Evolutionary conservation across 139 green algal species (phyloP).

Genomic region (Micractinium sp.): DNA sequence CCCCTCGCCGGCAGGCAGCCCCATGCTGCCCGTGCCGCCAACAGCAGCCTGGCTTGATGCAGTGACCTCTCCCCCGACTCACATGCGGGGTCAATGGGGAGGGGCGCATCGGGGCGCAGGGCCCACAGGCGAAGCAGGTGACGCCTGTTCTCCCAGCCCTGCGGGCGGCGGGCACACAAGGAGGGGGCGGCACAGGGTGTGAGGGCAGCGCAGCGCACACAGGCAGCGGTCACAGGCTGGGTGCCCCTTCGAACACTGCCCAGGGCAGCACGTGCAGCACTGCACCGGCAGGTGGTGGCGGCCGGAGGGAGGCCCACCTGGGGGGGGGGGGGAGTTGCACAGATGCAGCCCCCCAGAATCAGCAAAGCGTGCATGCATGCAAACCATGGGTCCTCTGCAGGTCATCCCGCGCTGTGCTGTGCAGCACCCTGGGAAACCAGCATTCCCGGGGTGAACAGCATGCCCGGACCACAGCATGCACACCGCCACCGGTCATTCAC

Average conservation of each 20-base stretch:
- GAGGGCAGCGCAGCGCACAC: background rate
- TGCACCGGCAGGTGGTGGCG: background rate
- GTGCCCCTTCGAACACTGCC: too few relatives aligned
- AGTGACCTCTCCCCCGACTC: background rate
- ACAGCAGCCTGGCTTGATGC: too few relatives aligned
- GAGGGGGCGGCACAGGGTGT: background rate
- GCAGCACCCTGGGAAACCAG: too few relatives aligned
- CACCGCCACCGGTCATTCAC: too few relatives aligned
- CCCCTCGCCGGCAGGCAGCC: background rate
- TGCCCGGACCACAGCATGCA: background rate
- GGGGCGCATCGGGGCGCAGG: background rate
- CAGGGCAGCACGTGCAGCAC: too few relatives aligned
- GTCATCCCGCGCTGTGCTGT: too few relatives aligned
- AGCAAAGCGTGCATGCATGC: too few relatives aligned
- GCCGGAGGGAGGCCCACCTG: too few relatives aligned
- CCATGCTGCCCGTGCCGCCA: background rate
- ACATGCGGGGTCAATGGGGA: conserved; percentile 15
- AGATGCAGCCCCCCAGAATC: too few relatives aligned
- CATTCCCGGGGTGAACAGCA: background rate
- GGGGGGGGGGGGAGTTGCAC: too few relatives aligned
- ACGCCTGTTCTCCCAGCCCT: conserved; percentile 22
- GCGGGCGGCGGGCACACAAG: background rate
- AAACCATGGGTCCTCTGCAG: too few relatives aligned
- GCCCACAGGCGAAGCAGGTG: conserved; percentile 31
- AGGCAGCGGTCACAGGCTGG: background rate